phyloP scores from a whole-genome alignment of 2,329 filamentous ascomycete genomes.

The Emergomyces orientalis region DNA sequence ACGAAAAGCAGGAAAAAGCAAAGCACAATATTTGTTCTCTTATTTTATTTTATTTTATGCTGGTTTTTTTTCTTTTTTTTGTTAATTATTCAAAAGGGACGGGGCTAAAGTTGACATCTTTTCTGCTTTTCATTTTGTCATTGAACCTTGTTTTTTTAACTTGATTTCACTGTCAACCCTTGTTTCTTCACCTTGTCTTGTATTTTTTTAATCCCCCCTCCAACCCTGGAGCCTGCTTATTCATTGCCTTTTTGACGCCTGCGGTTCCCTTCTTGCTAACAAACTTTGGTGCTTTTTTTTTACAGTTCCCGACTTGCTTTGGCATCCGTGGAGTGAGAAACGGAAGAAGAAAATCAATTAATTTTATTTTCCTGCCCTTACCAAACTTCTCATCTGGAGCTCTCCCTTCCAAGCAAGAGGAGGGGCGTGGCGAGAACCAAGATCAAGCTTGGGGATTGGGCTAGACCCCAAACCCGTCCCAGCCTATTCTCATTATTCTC shows the following conservation, averaged over 20 bases:
- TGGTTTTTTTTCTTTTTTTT: neutral
- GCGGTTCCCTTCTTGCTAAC: conserved; percentile 1
- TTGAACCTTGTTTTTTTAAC: neutral
- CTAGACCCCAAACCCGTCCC: neutral
- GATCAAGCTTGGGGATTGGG: conserved; percentile 2
- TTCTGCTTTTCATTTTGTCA: neutral
- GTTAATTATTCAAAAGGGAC: neutral
- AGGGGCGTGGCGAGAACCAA: conserved; percentile 1
- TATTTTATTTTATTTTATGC: neutral
- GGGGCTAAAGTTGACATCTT: neutral
- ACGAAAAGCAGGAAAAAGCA: neutral
- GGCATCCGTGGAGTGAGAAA: neutral
- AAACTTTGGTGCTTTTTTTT: neutral
- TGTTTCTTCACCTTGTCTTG: neutral
- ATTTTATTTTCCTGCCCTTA: neutral
- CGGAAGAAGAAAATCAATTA: neutral
- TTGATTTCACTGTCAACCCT: neutral
- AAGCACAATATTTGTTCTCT: neutral
- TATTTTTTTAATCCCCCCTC: neutral
- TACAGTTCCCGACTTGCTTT: conserved; percentile 2
- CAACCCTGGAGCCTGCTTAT: neutral
- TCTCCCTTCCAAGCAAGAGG: neutral
- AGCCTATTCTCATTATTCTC: neutral
- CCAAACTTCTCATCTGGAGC: neutral
- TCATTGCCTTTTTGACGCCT: neutral